These are phyloP conservation scores for Puccinia horiana DNA, from an alignment of 1,284 basidiomycete genomes.

Conservation along the genomic window DNA sequence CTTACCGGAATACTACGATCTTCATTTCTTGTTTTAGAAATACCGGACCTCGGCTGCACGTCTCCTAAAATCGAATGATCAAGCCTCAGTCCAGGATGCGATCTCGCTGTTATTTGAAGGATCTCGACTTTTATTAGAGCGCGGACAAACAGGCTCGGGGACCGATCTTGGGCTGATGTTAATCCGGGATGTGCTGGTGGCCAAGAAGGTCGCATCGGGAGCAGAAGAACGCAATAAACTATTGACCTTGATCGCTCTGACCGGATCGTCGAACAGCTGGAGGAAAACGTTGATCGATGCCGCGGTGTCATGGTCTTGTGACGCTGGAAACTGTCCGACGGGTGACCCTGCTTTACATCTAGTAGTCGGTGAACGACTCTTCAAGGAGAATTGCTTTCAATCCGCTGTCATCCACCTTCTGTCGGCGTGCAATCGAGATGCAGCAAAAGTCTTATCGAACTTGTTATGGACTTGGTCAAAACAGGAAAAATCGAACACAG, in stretches of 20 bases:
- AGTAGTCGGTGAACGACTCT: constrained; percentile 15
- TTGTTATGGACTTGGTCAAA: constrained; percentile 44
- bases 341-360: constrained; percentile 25
- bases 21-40: constrained; percentile 24
- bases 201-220: neutral
- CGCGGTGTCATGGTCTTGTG: constrained; percentile 16
- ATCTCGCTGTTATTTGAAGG: constrained; percentile 38
- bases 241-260: constrained; percentile 21
- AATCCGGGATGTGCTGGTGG: constrained; percentile 32
- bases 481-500: constrained; percentile 7
- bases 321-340: constrained; percentile 16
- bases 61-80: constrained; percentile 37
- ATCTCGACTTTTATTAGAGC: constrained; percentile 21
- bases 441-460: constrained; percentile 15
- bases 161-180: constrained; percentile 44
- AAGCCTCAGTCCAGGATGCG: constrained; percentile 30
- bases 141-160: constrained; percentile 30
- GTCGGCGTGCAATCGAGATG: constrained; percentile 19
- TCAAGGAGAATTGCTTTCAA: constrained; percentile 30
- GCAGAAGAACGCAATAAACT: constrained; percentile 29
- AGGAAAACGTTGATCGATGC: constrained; percentile 43
- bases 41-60: constrained; percentile 44
- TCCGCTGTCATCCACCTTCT: constrained; percentile 25
- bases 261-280: constrained; percentile 17
- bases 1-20: neutral